Percentiles rank a stretch among this genome's conserved stretches.
Conservation (phyloP, 176 grass and related monocot species). For the Olyra latifolia region DNA sequence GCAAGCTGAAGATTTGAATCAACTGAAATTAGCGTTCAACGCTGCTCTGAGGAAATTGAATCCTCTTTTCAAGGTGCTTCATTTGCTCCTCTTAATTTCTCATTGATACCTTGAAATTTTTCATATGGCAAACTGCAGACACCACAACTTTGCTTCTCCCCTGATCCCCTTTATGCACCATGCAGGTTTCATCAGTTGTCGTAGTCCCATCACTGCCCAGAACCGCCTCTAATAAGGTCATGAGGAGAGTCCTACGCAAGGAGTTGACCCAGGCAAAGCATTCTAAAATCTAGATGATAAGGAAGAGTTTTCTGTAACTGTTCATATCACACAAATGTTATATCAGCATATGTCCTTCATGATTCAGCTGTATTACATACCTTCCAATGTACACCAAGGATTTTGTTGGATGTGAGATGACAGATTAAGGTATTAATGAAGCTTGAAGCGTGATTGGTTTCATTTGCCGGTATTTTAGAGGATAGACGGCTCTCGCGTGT, state of each 20-base stretch:
- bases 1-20: conserved; percentile 49
- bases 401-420: neutral
- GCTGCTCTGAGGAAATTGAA: conserved; percentile 85
- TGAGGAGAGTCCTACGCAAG: conserved; percentile 84
- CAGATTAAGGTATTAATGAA: conserved; percentile 20
- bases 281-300: conserved; percentile 70
- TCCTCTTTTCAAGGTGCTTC: conserved; percentile 82
- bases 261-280: conserved; percentile 67
- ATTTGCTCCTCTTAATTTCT: neutral
- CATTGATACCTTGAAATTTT: neutral
- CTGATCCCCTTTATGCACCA: neutral
- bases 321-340: neutral
- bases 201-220: conserved; percentile 68
- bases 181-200: conserved; percentile 78
- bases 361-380: neutral
- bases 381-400: neutral
- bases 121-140: neutral
- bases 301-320: neutral
- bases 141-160: neutral
- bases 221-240: conserved; percentile 95
- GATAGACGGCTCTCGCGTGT: no score
- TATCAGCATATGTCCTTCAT: neutral
- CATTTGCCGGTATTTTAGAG: neutral
- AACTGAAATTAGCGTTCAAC: conserved; percentile 71
- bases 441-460: neutral